A percentile compares a stretch with the other conserved stretches of the same genome.
These are phyloP conservation scores for Colletotrichum spinosum DNA, from an alignment of 2,329 filamentous ascomycete genomes.

Conservation along the genomic window DNA sequence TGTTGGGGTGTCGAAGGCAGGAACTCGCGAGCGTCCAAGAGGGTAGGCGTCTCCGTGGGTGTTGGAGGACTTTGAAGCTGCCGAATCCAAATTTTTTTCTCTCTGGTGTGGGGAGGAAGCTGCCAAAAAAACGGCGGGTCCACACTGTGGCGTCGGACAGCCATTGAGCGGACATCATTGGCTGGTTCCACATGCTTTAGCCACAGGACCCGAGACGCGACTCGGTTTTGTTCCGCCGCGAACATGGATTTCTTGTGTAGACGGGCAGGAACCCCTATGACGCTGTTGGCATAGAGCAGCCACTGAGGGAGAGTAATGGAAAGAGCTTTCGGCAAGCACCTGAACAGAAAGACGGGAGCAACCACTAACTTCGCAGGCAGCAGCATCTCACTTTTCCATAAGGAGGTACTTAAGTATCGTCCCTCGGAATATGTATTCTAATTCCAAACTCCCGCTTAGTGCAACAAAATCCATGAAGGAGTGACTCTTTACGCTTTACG, in stretches of 20 bases:
- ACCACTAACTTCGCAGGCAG: no score
- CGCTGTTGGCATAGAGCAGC: no score
- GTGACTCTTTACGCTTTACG: constrained; percentile 2
- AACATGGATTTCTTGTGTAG: constrained; percentile 6
- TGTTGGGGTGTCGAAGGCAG: constrained; percentile 32
- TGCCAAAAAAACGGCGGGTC: constrained; percentile 25
- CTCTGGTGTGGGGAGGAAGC: constrained; percentile 37
- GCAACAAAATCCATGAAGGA: constrained; percentile 12
- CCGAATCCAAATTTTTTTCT: constrained; percentile 42
- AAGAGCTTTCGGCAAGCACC: no score
- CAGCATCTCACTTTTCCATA: no score
- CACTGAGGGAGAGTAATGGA: no score
- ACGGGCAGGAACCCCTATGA: no score
- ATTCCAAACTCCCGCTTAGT: constrained; percentile 36
- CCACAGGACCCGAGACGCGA: constrained; percentile 34
- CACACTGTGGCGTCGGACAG: constrained; percentile 26
- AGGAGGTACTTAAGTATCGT: not conserved
- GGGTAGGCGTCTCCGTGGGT: constrained; percentile 14
- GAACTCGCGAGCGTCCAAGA: constrained; percentile 33
- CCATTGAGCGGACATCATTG: constrained; percentile 30
- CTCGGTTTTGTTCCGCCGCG: constrained; percentile 28
- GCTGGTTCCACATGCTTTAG: not conserved
- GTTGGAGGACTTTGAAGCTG: constrained; percentile 39
- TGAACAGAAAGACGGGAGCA: no score
- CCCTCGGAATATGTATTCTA: not conserved